Evolutionary conservation across 2,329 filamentous ascomycete species (phyloP), one percentile per base, ranked within the genome.

Genomic region (Paracoccidioides brasiliensis): DNA sequence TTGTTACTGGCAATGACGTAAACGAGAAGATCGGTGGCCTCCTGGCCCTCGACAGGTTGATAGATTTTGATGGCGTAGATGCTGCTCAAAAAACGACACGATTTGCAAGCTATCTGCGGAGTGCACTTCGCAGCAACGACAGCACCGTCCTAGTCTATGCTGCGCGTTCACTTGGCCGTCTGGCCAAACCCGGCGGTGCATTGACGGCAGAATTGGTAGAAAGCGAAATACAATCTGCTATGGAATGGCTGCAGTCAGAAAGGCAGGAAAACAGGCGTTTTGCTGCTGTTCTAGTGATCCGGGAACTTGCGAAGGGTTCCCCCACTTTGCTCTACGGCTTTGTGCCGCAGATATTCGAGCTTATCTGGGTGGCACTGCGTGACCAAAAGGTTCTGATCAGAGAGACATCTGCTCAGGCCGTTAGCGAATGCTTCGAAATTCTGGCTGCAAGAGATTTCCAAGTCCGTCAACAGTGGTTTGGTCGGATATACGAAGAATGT

Each of bases 211-310:
- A 97, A 70, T 77, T 98, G 55, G 93, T 98, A 56, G 93, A 98
- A 67, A 91, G 90, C 55, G 91, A 98, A 72, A 90, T 97, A 59
- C 94, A 96, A 70, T 93, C 90, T 15, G 90, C 94, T 1, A 78
- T 98, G 54, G 93, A 98, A 74, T 97, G 90, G 88, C 81, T 98
- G 56, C 91, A 97, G 68, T 90, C 90, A 51, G 94, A 97, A 68
- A 82, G 91, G 61, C 84, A 95, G 63, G 93, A 98, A 74, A 91
- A 91, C 67, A 81, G 91, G 63, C 82, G 93, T 63, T 96, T 97
- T 68, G 91, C 90, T 57, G 90, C 93, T 15, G 91, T 95, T 6
- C 80, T 98, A 30, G 85, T 95, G 37, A 80, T 98, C 55, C 83
- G 90, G 57, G 93, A 98, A 69, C 79, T 98, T 57, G 90, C 90